Percentiles rank a stretch among this genome's conserved stretches.
phyloP scores from a whole-genome alignment of 257 asterid species.

The Solanum tarapatanum region DNA sequence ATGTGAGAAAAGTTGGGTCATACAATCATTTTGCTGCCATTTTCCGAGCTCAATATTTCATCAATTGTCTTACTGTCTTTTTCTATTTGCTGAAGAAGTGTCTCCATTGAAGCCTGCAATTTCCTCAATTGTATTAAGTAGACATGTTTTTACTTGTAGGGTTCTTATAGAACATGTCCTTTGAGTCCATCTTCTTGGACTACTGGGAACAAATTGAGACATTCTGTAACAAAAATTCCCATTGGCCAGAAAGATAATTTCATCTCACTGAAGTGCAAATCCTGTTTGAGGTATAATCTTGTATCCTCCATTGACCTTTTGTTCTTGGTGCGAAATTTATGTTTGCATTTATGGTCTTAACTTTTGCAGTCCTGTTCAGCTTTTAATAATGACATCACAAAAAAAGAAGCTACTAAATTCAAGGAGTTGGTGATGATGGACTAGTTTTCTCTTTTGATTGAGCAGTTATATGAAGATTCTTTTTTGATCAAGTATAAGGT shows the following conservation, averaged over 20 bases:
- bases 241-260: conserved; percentile 1
- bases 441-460: background rate
- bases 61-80: background rate
- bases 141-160: conserved; percentile 2
- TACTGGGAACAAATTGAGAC: conserved; percentile 8
- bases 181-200: conserved; percentile 9
- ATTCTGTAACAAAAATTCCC: background rate
- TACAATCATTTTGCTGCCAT: background rate
- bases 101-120: background rate
- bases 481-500: background rate
- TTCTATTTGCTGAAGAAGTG: background rate
- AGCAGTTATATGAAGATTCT: background rate
- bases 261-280: conserved; percentile 15
- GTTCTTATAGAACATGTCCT: conserved; percentile 12
- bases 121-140: background rate
- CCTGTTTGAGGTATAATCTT: conserved; percentile 7
- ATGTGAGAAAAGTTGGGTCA: background rate
- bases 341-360: background rate
- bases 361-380: background rate
- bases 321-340: background rate
- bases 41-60: background rate
- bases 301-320: background rate
- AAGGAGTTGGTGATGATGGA: background rate
- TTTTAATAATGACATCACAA: background rate
- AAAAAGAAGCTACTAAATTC: background rate